phyloP scores from a whole-genome alignment of 2,329 filamentous ascomycete genomes.

The Cytospora schulzeri region DNA sequence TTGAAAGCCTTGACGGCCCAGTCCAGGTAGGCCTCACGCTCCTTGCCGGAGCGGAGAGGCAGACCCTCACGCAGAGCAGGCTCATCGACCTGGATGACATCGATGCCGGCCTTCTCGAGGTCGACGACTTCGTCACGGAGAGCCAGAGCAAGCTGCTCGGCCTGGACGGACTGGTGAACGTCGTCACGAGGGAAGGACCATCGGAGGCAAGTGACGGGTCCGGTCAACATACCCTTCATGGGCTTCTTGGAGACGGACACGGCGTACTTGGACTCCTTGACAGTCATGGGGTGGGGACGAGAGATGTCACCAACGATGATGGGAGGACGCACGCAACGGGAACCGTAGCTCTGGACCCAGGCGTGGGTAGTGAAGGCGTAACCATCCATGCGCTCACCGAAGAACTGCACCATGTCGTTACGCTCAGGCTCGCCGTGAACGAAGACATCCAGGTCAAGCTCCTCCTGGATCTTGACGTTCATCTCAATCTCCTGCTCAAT shows the following conservation, averaged over 20 bases:
- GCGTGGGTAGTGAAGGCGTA: constrained; percentile 99
- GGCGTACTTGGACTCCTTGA: constrained; percentile 99
- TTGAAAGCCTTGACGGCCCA: constrained; percentile 99
- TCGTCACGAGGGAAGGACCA: constrained; percentile 99
- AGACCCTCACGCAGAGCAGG: constrained; percentile 99
- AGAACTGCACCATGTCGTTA: constrained; percentile 99
- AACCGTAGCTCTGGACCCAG: constrained; percentile 97
- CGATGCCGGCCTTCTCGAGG: constrained; percentile 94
- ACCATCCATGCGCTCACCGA: constrained; percentile 93
- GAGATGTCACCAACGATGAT: constrained; percentile 99
- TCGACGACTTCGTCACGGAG: constrained; percentile 98
- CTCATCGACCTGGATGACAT: constrained; percentile 99
- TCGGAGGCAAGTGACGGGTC: constrained; percentile 95
- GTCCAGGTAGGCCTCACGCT: constrained; percentile 93
- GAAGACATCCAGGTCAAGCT: constrained; percentile 94
- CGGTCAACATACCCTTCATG: constrained; percentile 99
- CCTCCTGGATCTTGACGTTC: constrained; percentile 95
- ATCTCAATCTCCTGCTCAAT: constrained; percentile 98
- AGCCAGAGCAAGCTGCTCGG: constrained; percentile 96
- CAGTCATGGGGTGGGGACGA: constrained; percentile 94
- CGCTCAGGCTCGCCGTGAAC: constrained; percentile 99
- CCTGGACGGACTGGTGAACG: constrained; percentile 98
- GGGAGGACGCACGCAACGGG: constrained; percentile 94
- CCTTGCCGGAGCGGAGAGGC: constrained; percentile 87
- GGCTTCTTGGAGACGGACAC: constrained; percentile 95